Base-by-base conservation (phyloP, 345 rosid genomes). In the Gossypium australe region DNA sequence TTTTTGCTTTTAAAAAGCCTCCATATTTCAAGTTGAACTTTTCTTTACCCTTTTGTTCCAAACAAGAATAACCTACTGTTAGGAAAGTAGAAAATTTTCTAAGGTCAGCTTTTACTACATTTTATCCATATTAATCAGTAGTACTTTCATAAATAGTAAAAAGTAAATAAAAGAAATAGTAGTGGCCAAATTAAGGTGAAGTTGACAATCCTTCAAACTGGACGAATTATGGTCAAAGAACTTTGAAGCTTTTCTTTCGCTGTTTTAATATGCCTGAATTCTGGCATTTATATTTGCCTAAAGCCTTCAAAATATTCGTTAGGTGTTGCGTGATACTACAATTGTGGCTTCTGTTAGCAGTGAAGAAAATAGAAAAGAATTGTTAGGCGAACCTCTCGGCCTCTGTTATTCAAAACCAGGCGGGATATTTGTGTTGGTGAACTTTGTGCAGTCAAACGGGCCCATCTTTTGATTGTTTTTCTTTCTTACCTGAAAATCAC, bases 371-470 rank as follows among this genome's bases (percentile, higher is more conserved):
- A 70, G 7, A 29, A 58, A 58, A 22, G 61, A 80, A 81, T 76
- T 72, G 79, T 80, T 73, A 68, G 66, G 57, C 59, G 62, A 78
- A 41, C 61, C 79, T 52, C 76, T 57, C 44, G 63, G 48, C 45
- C 58, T 51, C 45, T 27, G 27, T 82, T 77, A 80, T 29, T 78
- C 75, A 62, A 80, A 75, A 80, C 51, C 72, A 72, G 87, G 82
- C 44, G 74, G 84, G 62, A 61, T 65, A 52, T 67, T 78, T 69
- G 71, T 51, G 76, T 89, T 94, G 47, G 85, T 83, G 78, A 75
- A 87, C 82, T 95, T 95, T 78, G 99, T 94, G 80, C 98, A 95
- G 83, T 95, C 98, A 79, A 78, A 95, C 72, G 98, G 99, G 20
- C 98, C 98, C 13, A 94, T 84, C 71, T 43, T 90, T 80, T 87